Base-by-base conservation (phyloP, 176 grass and related monocot genomes). In the Alopecurus myosuroides region DNA sequence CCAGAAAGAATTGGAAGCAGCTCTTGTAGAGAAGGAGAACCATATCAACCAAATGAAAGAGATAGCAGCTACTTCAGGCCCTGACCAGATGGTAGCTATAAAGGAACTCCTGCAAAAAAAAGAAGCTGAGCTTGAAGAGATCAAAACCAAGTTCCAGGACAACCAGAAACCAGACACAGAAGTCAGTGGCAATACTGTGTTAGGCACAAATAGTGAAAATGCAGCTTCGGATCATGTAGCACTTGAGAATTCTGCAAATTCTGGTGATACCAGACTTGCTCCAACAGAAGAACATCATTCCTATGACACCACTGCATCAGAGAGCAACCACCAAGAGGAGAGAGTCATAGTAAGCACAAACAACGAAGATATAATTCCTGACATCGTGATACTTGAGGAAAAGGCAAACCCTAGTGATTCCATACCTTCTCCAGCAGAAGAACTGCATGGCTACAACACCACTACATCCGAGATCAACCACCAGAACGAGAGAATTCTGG, bases 1-100 rank as follows among this genome's bases (percentile, higher is more conserved):
- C 58, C 91, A 98, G 70, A 94, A 92, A 85, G 97, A 98, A 80
- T 14, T 94, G 74, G 91, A 98, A 82, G 86, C 88, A 49, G 86
- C 91, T 74, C 93, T 98, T 62, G 74, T 86, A 75, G 93, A 95
- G 75, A 96, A 98, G 85, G 91, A 98, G 78, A 90, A 85, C 30
- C 91, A 94, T 85, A 94, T 98, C 88, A 95, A 85, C 34, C 83
- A 87, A 85, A 49, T 98, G 44, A 81, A 85, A 67, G 85, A 92
- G 60, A 89, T 84, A 61, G 82, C 88, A 80, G 74, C 58, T 85
- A 81, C 78, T 76, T 86, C 84, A 64, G 79, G 58, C 15, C 68
- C 74, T 56, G 87, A 88, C 37, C 89, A 88, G 78, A 52, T 79
- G 14, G 71, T 81, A 25, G 48, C 63, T 90, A 70, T 93, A 60